Evolutionary conservation across 768 basidiomycete species (phyloP).

Genomic region (Mycena metata): DNA sequence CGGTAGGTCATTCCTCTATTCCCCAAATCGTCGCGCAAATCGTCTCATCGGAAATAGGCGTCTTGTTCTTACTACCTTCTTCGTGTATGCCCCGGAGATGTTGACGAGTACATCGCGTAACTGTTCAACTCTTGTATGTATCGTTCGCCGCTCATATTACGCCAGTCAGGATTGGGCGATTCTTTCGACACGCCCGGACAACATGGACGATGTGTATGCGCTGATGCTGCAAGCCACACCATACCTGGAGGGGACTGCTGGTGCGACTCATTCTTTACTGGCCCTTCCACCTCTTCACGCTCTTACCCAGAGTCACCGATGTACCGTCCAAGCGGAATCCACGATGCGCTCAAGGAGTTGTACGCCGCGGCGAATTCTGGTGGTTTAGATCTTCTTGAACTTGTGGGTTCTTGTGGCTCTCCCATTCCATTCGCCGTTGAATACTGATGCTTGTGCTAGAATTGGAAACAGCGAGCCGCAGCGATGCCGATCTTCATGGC

Average conservation of each 20-base stretch:
- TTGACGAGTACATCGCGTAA: not conserved
- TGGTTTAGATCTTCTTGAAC: not conserved
- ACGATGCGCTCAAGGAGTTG: not conserved
- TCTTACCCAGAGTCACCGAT: not conserved
- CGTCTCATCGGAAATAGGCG: not conserved
- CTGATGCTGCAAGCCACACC: not conserved
- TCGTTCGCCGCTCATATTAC: no score
- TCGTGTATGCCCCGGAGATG: not conserved
- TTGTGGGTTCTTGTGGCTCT: no score
- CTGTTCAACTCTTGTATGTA: not conserved
- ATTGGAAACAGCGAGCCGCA: not conserved
- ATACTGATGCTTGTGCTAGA: not conserved
- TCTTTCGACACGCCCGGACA: not conserved
- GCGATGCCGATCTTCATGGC: constrained; percentile 5
- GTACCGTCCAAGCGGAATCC: constrained; percentile 3
- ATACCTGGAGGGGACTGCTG: constrained; percentile 1
- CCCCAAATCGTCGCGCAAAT: no score
- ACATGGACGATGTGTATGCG: not conserved
- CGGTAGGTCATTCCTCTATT: not conserved
- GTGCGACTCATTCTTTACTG: not conserved
- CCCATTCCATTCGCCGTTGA: no score
- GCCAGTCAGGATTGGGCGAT: not conserved
- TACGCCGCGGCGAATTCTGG: not conserved
- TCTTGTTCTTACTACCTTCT: constrained; percentile 10
- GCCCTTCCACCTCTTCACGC: no score